phyloP scores from a whole-genome alignment of 805 yeast genomes.

The Ogataea angusta region DNA sequence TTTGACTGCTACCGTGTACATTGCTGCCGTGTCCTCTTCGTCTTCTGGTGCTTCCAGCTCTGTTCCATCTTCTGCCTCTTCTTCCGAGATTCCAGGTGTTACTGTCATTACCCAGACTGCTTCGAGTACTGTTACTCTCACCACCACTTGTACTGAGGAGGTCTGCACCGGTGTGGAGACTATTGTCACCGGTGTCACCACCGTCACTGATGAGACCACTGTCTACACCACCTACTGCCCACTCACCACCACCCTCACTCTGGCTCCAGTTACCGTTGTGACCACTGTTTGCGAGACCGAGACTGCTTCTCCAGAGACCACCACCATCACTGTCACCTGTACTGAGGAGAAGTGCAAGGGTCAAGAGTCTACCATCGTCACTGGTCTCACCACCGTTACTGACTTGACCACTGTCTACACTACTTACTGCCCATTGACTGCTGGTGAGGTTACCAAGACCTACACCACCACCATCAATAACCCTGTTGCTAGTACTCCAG shows the following conservation, averaged over 20 bases:
- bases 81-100: constrained; percentile 1
- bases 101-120: constrained; percentile 19
- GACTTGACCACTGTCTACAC: constrained; percentile 23
- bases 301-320: constrained; percentile 13
- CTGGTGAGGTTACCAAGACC: constrained; percentile 12
- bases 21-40: constrained; percentile 11
- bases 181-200: constrained; percentile 27
- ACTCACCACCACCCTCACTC: constrained; percentile 20
- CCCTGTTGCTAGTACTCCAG: constrained; percentile 4
- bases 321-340: constrained; percentile 21
- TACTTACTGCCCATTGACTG: constrained; percentile 35
- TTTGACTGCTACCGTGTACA: constrained; percentile 18
- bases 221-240: constrained; percentile 38
- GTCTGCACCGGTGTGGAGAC: constrained; percentile 22
- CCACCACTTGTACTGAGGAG: constrained; percentile 25
- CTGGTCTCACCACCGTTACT: constrained; percentile 25
- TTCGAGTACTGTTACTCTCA: constrained; percentile 17
- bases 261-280: constrained; percentile 17
- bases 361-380: constrained; percentile 20
- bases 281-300: constrained; percentile 10
- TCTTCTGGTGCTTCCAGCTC: constrained; percentile 6
- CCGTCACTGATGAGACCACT: constrained; percentile 24
- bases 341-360: constrained; percentile 18
- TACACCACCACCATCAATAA: constrained; percentile 9
- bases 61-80: constrained; percentile 1